Percentiles rank a stretch among this genome's conserved stretches.
Conservation (phyloP, 2,329 filamentous ascomycete species). For the Huntiella omanensis region DNA sequence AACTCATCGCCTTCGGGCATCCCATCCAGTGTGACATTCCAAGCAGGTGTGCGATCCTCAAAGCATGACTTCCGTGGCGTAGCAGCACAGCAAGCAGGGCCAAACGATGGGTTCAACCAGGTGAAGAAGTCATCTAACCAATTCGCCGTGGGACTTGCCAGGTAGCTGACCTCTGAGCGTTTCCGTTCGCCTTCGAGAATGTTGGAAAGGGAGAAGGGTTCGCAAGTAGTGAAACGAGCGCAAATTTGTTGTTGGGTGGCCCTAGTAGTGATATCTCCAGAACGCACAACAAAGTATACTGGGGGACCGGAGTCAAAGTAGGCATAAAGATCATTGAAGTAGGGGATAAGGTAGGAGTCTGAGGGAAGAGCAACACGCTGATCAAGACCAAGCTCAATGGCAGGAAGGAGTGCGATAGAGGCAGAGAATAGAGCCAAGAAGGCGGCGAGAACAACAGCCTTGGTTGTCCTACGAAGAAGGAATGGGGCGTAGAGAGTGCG, state of each 20-base stretch:
- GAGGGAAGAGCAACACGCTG: constrained; percentile 87
- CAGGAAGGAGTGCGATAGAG: constrained; percentile 65
- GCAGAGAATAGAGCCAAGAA: constrained; percentile 82
- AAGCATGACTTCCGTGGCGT: constrained; percentile 39
- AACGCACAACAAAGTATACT: constrained; percentile 83
- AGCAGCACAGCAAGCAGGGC: constrained; percentile 50
- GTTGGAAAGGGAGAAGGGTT: constrained; percentile 67
- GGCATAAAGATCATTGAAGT: constrained; percentile 87
- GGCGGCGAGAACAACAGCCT: constrained; percentile 53
- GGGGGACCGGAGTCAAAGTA: constrained; percentile 86
- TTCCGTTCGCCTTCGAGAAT: constrained; percentile 90
- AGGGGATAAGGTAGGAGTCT: constrained; percentile 85
- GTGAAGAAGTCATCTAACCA: constrained; percentile 96
- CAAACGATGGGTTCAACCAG: constrained; percentile 77
- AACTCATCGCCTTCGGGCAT: constrained; percentile 95
- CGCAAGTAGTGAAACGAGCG: constrained; percentile 76
- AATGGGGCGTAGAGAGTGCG: constrained; percentile 73
- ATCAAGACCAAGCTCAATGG: constrained; percentile 72
- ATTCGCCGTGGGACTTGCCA: constrained; percentile 72
- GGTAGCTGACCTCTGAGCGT: constrained; percentile 69
- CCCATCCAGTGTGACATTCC: constrained; percentile 75
- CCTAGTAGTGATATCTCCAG: constrained; percentile 60
- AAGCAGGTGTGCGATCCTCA: constrained; percentile 52
- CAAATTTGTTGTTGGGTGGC: constrained; percentile 70
- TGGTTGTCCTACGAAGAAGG: constrained; percentile 63